Base-by-base conservation (phyloP, 192 early-diverging fungal genomes). In the Linnemannia exigua region DNA sequence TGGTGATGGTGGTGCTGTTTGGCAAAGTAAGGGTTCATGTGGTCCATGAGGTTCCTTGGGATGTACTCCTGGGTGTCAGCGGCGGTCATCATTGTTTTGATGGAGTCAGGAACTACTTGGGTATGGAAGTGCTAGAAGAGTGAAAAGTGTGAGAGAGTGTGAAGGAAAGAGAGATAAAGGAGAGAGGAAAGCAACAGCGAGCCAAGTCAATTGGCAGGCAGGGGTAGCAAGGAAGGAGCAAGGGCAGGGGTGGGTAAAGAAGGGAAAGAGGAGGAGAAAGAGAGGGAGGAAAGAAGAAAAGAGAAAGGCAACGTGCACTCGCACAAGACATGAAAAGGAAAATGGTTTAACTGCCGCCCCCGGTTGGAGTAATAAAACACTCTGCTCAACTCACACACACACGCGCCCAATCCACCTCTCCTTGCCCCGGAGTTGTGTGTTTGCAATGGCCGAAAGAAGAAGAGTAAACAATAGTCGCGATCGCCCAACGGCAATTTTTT, bases 11-110 rank as follows among this genome's bases (percentile, higher is more conserved):
- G 66, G 46, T 79, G 77, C 28, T 52, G 48, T 37, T 85, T 85
- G 74, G 76, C 79, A 74, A 79, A 85, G 77, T 72, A 85, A 12
- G 83, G 83, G 58, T 51, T 85, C 72, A 85, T 79, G 83, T 85
- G 83, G 50, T 85, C 74, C 37, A 85, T 66, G 51, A 74, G 77
- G 51, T 79, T 85, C 38, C 83, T 69, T 28, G 83, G 74, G 41
- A 85, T 75, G 74, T 85, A 85, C 14, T 28, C 70, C 58, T 63
- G 58, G 58, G n/a, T n/a, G 58, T 63, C 58, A 0, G 58, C 12
- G 28, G 58, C 14, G 12, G 28, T 63, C 58, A 63, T 63, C 25
- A 11, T 63, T 31, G 28, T 28, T 20, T 54, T 52, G n/a, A n/a
- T 4, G 22, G 51, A 54, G 5, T 54, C 52, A 25, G 52, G 52